These are phyloP conservation scores for Kwoniella botswanensis DNA, from an alignment of 768 basidiomycete genomes.

Conservation along the genomic window DNA sequence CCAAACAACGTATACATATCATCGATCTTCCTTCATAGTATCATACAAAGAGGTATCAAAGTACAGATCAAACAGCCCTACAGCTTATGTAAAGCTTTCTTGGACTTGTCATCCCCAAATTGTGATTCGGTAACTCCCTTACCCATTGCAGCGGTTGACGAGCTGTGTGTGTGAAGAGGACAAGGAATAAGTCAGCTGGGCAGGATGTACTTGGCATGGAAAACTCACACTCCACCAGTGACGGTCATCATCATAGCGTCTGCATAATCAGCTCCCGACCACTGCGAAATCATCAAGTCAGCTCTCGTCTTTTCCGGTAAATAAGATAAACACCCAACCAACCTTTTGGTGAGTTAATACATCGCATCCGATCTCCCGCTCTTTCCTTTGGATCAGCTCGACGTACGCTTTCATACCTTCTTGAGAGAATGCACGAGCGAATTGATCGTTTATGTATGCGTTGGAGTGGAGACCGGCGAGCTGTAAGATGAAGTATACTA, in stretches of 20 bases:
- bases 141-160: constrained; percentile 99
- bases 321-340: constrained; percentile 44
- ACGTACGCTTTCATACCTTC: constrained; percentile 99
- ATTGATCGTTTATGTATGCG: constrained; percentile 92
- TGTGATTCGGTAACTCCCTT: constrained; percentile 91
- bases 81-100: constrained; percentile 39
- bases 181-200: neutral
- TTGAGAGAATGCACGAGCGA: constrained; percentile 83
- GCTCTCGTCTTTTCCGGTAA: neutral
- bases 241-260: constrained; percentile 92
- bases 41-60: constrained; percentile 1
- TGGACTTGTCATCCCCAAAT: constrained; percentile 61
- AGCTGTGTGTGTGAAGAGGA: constrained; percentile 53
- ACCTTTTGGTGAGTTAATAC: constrained; percentile 98
- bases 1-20: neutral
- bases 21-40: neutral
- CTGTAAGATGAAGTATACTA: constrained; percentile 60
- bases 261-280: constrained; percentile 93
- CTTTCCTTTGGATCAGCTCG: constrained; percentile 87
- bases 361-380: constrained; percentile 91
- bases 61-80: constrained; percentile 2
- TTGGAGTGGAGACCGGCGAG: constrained; percentile 97
- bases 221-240: constrained; percentile 77
- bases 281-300: constrained; percentile 63
- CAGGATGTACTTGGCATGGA: neutral